Evolutionary conservation across 768 basidiomycete genomes (phyloP), one percentile per base, ranked within the genome.

Genomic region (Lentinula sp.): DNA sequence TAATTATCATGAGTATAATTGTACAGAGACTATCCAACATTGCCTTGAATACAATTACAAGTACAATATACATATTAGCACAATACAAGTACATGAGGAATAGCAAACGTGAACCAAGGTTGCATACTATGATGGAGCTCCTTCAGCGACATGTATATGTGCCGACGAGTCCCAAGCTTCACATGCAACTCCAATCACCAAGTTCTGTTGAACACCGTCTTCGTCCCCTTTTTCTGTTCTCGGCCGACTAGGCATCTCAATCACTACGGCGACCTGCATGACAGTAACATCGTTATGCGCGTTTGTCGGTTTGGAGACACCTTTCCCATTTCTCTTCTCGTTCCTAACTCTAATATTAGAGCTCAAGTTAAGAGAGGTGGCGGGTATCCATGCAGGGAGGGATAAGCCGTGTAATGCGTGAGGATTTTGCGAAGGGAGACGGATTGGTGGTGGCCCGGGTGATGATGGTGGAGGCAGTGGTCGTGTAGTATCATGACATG

Each of bases 201-300:
- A 2, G 28, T 35, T n/a, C 18, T 23, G 12, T 12, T 10, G 36
- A 54, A 6, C 7, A 54, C 37, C n/a, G 3, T 53, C 51, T 6
- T 35, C 37, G 10, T 20, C 37, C 6, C 32, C 32, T 39, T 37
- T 20, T 13, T 9, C 33, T 10, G 66, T 57, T 16, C 57, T 39
- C 3, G 45, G 64, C 1, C 56, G 67, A 7, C 68, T 67, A 6
- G 83, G 83, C 81, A 84, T 82, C 12, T 69, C 71, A 43, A 84
- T 74, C 70, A 83, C 68, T 39, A 82, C 73, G 0, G 74, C 75
- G 18, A 83, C 68, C 52, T 79, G 73, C n/a, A 75, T 12, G 9
- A 41, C 18, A n/a, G 53, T 54, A 6, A 6, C 20, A 35, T 36
- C 35, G 28, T 48, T 23, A 0, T 50, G 13, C 7, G 39, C 9